Evolutionary conservation across 2,329 filamentous ascomycete genomes (phyloP).

Genomic region (Cordyceps sp.): DNA sequence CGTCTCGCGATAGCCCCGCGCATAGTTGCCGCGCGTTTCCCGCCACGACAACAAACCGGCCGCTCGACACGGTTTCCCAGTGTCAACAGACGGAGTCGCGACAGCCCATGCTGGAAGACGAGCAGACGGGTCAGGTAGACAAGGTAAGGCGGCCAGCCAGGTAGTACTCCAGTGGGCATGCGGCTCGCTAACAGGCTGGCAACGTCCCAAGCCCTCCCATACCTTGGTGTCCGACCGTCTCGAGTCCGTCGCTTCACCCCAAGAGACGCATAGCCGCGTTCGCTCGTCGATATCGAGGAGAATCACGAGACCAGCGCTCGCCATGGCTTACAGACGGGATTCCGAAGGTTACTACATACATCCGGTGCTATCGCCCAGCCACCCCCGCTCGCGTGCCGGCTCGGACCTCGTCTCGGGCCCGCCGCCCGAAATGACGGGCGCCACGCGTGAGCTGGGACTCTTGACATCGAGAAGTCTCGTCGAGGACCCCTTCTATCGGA

Average conservation of each 20-base stretch:
- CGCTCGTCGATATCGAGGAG: no score
- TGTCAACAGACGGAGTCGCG: no score
- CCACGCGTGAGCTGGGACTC: neutral
- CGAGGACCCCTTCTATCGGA: neutral
- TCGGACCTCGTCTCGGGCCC: neutral
- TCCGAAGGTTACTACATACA: neutral
- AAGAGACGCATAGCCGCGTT: neutral
- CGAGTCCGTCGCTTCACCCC: neutral
- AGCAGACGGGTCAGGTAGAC: no score
- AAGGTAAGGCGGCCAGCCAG: no score
- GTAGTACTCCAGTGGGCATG: no score
- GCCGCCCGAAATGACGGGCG: neutral
- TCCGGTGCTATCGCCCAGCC: neutral
- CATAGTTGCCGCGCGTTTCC: no score
- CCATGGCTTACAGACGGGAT: neutral
- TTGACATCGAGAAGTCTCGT: neutral
- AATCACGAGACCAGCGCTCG: neutral
- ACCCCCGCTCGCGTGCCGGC: neutral
- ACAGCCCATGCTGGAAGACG: no score
- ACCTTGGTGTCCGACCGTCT: neutral
- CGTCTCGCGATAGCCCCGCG: no score
- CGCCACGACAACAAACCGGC: no score
- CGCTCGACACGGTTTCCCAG: no score
- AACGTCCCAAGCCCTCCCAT: no score
- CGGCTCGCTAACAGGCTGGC: no score